A percentile compares a stretch with the other conserved stretches of the same genome.
phyloP scores from a whole-genome alignment of 805 yeast genomes.

The Metschnikowia kofuensis region DNA sequence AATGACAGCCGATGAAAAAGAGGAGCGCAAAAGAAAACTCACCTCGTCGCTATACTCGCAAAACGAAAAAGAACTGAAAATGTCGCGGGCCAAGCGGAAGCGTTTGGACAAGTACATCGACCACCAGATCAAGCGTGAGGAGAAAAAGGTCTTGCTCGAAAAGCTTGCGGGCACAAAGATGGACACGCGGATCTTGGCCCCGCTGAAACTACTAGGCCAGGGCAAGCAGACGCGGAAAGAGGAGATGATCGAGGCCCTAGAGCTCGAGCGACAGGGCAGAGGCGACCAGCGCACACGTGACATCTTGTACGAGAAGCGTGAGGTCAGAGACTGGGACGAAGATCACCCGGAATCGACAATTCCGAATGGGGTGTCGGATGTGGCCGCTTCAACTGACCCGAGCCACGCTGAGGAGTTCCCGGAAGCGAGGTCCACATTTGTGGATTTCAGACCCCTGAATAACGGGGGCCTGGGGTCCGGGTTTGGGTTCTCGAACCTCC shows the following conservation, averaged over 20 bases:
- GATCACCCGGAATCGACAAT: not conserved
- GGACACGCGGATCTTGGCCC: conserved; percentile 66
- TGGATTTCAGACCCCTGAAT: conserved; percentile 67
- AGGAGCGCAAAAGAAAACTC: conserved; percentile 61
- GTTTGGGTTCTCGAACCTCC: conserved; percentile 60
- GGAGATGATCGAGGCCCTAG: conserved; percentile 70
- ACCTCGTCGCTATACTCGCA: conserved; percentile 57
- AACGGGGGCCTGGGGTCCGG: conserved; percentile 65
- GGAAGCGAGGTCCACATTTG: conserved; percentile 41
- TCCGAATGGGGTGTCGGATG: no score
- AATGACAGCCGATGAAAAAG: conserved; percentile 59
- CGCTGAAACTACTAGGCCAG: conserved; percentile 76
- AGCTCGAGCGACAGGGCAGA: conserved; percentile 68
- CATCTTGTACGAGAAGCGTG: conserved; percentile 67
- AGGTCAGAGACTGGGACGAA: conserved; percentile 57
- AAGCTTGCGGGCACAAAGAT: conserved; percentile 67
- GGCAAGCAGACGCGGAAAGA: conserved; percentile 68
- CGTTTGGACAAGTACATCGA: conserved; percentile 89
- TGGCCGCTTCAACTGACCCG: no score
- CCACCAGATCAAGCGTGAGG: conserved; percentile 85
- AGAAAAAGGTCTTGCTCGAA: conserved; percentile 70
- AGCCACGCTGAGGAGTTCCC: conserved; percentile 2
- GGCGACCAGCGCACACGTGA: conserved; percentile 59
- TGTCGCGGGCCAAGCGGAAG: conserved; percentile 68
- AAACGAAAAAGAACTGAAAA: conserved; percentile 56